Base-by-base conservation (phyloP, 2,329 filamentous ascomycete species). In the Fusarium scirpi region DNA sequence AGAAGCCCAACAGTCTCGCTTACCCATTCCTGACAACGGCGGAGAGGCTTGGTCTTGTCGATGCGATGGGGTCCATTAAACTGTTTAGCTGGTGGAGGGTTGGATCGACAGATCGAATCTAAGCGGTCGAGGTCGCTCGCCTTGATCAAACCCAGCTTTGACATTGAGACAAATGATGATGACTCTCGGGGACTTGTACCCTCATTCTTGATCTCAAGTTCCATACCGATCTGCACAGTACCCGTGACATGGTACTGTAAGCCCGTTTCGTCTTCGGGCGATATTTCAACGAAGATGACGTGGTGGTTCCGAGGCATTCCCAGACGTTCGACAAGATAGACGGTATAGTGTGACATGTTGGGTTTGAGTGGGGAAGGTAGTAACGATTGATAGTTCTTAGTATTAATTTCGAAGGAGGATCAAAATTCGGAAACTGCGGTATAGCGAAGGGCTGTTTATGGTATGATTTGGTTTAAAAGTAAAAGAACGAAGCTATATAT, bases 381-480 rank as follows among this genome's bases (percentile, higher is more conserved):
- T 12, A 38, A 11, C 10, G 5, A n/a, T n/a, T n/a, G 34, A 12
- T 11, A 38, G 10, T n/a, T 38, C 3, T n/a, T 6, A 6, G 34
- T n/a, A n/a, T n/a, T n/a, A 7, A 38, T 38, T 11, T 38, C 1
- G 3, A 38, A 38, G 3, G 16, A 18, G 32, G 6, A n/a, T n/a
- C 5, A 38, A n/a, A 11, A 7, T 6, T 10, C 7, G 18, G 10
- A 38, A 6, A 11, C n/a, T 38, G 5, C 6, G 5, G 10, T 38
- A n/a, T n/a, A n/a, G 10, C 3, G 6, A 38, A 38, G 3, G n/a
- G 18, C 1, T 38, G 9, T n/a, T 11, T 11, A n/a, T 38, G 34
- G 1, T n/a, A 38, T 1, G 3, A 12, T 11, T 38, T 0, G 5
- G 9, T n/a, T n/a, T n/a, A 2, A 11, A 2, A 2, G n/a, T 11